Percentiles rank a stretch among this genome's conserved stretches.
Evolutionary conservation across 148 eudicot genomes (phyloP).

Genomic region (Gaultheria prostrata): DNA sequence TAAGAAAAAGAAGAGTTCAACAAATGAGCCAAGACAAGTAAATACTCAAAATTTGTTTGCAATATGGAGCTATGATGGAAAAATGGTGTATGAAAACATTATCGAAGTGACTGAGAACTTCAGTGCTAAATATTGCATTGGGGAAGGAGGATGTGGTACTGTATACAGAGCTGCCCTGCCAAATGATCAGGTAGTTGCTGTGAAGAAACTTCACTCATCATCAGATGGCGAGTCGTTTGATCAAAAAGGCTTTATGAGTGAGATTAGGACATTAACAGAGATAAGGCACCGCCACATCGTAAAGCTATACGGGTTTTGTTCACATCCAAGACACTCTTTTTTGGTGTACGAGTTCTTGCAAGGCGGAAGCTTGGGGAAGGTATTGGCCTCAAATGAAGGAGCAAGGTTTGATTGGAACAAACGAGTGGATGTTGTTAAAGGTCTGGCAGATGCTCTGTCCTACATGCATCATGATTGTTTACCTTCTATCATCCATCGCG

Average conservation of each 20-base stretch:
- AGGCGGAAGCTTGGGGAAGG: conserved; percentile 22
- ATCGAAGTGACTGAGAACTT: conserved; percentile 17
- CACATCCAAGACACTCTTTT: not conserved
- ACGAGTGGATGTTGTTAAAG: conserved; percentile 18
- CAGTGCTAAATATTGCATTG: conserved; percentile 11
- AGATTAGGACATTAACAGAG: conserved; percentile 18
- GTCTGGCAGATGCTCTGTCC: conserved; percentile 16
- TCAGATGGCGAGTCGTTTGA: not conserved
- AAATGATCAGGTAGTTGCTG: conserved; percentile 16
- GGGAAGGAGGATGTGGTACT: conserved; percentile 23
- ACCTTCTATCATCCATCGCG: conserved; percentile 16
- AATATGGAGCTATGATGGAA: conserved; percentile 29
- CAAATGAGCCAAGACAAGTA: not conserved
- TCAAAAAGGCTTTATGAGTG: conserved; percentile 11
- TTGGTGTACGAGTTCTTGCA: conserved; percentile 18
- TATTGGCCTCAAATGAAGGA: not conserved
- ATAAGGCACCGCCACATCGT: conserved; percentile 22
- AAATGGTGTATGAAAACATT: conserved; percentile 14
- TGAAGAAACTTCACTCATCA: conserved; percentile 21
- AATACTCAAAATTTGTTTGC: not conserved
- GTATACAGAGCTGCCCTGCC: conserved; percentile 16
- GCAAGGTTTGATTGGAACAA: not conserved
- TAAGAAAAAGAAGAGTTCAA: not conserved
- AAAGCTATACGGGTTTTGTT: conserved; percentile 25
- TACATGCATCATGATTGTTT: conserved; percentile 20